Conservation (phyloP, 495 filamentous ascomycete genomes). For the Tuber calosporum region DNA sequence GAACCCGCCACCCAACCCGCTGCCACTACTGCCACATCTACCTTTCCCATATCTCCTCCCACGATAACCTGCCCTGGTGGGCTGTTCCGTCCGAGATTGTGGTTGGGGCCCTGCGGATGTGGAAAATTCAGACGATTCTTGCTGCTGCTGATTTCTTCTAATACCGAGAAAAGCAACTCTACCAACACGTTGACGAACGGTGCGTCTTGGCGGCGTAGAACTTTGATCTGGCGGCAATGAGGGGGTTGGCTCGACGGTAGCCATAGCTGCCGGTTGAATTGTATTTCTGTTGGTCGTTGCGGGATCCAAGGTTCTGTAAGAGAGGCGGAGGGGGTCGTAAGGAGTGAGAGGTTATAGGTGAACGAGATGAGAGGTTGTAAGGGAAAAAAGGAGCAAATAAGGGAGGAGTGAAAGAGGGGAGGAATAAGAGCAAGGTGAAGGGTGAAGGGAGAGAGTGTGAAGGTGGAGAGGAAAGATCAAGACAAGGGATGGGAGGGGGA, state of each 20-base stretch:
- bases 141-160: slow-evolving; percentile 18
- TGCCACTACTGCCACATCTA: slow-evolving; percentile 13
- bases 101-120: background rate
- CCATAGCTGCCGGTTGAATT: slow-evolving; percentile 8
- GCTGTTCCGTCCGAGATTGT: slow-evolving; percentile 15
- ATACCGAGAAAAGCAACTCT: slow-evolving; percentile 28
- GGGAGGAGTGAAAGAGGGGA: background rate
- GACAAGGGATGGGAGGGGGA: background rate
- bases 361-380: background rate
- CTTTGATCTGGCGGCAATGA: slow-evolving; percentile 3
- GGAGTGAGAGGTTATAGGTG: background rate
- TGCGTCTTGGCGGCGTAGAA: slow-evolving; percentile 10
- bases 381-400: background rate
- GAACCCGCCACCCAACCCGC: slow-evolving; percentile 5
- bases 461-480: background rate
- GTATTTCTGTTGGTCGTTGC: slow-evolving; percentile 7
- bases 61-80: slow-evolving; percentile 10
- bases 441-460: background rate
- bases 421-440: background rate
- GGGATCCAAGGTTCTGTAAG: slow-evolving; percentile 10
- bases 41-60: slow-evolving; percentile 15
- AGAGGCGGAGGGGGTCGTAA: background rate
- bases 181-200: slow-evolving; percentile 9
- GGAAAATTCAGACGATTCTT: slow-evolving; percentile 4
- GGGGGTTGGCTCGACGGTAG: slow-evolving; percentile 25